These are phyloP conservation scores for Paracamarosporium sp. DNA, from an alignment of 2,329 filamentous ascomycete genomes.

Conservation along the genomic window DNA sequence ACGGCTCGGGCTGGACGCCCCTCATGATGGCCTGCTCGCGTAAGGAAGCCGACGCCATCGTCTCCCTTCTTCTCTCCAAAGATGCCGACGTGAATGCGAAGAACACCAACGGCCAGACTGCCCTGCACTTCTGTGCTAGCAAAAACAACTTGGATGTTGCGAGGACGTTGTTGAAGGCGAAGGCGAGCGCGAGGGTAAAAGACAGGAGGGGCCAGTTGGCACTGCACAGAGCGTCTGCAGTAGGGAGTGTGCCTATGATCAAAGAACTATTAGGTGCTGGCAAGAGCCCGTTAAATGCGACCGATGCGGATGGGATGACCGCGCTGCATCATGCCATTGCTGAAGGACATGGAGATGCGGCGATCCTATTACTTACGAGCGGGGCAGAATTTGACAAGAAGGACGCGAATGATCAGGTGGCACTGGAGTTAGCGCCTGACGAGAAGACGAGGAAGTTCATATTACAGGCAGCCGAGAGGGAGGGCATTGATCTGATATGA, in stretches of 20 bases:
- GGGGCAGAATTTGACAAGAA: slow-evolving; percentile 83
- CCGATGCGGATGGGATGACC: slow-evolving; percentile 83
- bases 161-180: slow-evolving; percentile 74
- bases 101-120: slow-evolving; percentile 79
- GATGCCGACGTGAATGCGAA: slow-evolving; percentile 77
- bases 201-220: slow-evolving; percentile 90
- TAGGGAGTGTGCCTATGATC: slow-evolving; percentile 87
- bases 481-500: slow-evolving; percentile 72
- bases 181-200: slow-evolving; percentile 79
- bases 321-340: slow-evolving; percentile 86
- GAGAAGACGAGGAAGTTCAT: slow-evolving; percentile 83
- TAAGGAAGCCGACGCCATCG: slow-evolving; percentile 72
- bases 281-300: slow-evolving; percentile 81
- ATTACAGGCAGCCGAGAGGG: slow-evolving; percentile 77
- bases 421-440: slow-evolving; percentile 86
- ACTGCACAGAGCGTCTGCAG: slow-evolving; percentile 88
- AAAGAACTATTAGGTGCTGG: slow-evolving; percentile 79
- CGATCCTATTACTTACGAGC: slow-evolving; percentile 79
- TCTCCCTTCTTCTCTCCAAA: slow-evolving; percentile 71
- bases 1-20: slow-evolving; percentile 81
- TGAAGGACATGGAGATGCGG: slow-evolving; percentile 80
- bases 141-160: slow-evolving; percentile 87
- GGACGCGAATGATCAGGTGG: slow-evolving; percentile 72
- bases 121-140: slow-evolving; percentile 88
- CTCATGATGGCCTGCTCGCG: slow-evolving; percentile 83